A percentile compares a stretch with the other conserved stretches of the same genome.
Conservation (phyloP, 148 eudicot species). For the Persicaria maculosa region DNA sequence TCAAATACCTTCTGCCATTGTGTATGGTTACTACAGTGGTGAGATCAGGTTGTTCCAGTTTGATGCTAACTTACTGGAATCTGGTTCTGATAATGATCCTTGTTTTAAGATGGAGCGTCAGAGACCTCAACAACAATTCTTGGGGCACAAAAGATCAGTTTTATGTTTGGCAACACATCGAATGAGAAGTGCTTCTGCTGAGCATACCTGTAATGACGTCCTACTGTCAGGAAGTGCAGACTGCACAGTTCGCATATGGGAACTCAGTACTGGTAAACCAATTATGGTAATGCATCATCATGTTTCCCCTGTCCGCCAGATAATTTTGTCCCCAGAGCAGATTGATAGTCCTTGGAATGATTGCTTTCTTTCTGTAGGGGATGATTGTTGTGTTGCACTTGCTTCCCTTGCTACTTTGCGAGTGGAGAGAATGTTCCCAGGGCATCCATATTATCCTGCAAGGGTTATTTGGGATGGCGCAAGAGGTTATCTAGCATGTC, state of each 20-base stretch:
- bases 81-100: constrained; percentile 22
- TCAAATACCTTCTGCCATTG: constrained; percentile 66
- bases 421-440: constrained; percentile 96
- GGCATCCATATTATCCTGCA: constrained; percentile 64
- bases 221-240: constrained; percentile 89
- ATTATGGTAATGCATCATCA: constrained; percentile 87
- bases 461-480: constrained; percentile 86
- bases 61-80: constrained; percentile 29
- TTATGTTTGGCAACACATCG: constrained; percentile 85
- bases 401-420: constrained; percentile 79
- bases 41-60: constrained; percentile 69
- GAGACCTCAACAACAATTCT: constrained; percentile 42
- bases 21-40: constrained; percentile 77
- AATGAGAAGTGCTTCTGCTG: constrained; percentile 35
- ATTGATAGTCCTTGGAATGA: constrained; percentile 78
- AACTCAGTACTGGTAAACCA: constrained; percentile 60
- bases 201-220: constrained; percentile 31
- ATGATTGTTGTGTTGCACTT: constrained; percentile 75
- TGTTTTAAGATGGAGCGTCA: constrained; percentile 27
- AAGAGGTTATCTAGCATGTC: constrained; percentile 86
- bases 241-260: constrained; percentile 87
- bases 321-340: constrained; percentile 62
- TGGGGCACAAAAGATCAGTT: constrained; percentile 76
- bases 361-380: constrained; percentile 91
- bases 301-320: constrained; percentile 86